These are phyloP conservation scores for Periglandula ipomoeae DNA, from an alignment of 2,329 filamentous ascomycete species.

Conservation along the genomic window DNA sequence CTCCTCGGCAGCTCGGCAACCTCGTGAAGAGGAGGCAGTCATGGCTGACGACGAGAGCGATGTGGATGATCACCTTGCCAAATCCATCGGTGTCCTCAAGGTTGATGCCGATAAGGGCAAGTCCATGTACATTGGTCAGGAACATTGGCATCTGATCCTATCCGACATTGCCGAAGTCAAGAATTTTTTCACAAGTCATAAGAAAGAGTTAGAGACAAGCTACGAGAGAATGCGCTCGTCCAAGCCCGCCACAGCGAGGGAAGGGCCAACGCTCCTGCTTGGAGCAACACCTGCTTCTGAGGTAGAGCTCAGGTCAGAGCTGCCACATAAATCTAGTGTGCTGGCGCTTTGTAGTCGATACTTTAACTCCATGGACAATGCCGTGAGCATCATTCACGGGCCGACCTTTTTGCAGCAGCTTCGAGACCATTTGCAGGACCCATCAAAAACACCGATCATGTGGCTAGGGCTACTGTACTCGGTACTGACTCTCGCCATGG, in stretches of 20 bases:
- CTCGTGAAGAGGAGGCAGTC: conserved; percentile 45
- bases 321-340: conserved; percentile 76
- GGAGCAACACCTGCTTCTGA: conserved; percentile 64
- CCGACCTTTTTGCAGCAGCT: conserved; percentile 77
- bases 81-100: conserved; percentile 73
- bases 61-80: conserved; percentile 57
- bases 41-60: conserved; percentile 56
- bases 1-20: conserved; percentile 35
- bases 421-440: conserved; percentile 58
- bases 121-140: conserved; percentile 72
- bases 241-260: conserved; percentile 49
- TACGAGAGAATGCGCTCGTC: conserved; percentile 65
- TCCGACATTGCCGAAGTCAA: conserved; percentile 87
- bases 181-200: conserved; percentile 77
- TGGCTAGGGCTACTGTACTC: conserved; percentile 73
- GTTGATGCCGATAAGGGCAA: conserved; percentile 70
- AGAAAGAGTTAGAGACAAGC: conserved; percentile 80
- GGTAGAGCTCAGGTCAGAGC: conserved; percentile 65
- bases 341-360: conserved; percentile 80
- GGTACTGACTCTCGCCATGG: conserved; percentile 66
- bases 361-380: conserved; percentile 71
- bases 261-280: conserved; percentile 70
- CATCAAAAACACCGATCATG: conserved; percentile 62
- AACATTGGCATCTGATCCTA: conserved; percentile 75
- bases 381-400: conserved; percentile 68